Evolutionary conservation across 257 asterid species (phyloP), one percentile per base, ranked within the genome.

Genomic region (Hygrophila difformis): DNA sequence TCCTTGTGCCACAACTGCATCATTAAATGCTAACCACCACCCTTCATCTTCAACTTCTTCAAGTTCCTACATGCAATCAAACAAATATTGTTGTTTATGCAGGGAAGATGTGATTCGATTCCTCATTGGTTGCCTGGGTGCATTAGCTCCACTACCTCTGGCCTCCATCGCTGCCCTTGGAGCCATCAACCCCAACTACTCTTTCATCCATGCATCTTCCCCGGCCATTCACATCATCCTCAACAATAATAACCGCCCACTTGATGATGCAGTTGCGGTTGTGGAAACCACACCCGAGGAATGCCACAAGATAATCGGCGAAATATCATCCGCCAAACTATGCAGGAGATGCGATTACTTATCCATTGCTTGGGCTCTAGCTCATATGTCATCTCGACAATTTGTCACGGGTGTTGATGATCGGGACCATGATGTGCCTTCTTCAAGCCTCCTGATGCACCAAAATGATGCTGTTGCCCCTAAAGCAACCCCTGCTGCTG

Each of bases 51-150:
- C 87, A n/a, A 44, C 92, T 1, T 9, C 37, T 10, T 33, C 37
- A 9, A 33, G 12, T 5, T 33, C 37, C 20, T 26, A 39, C 20
- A 20, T 13, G 35, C 80, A 53, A 16, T n/a, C n/a, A n/a, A 73
- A 79, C 73, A 91, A 80, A 51, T 82, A 60, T 50, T 83, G 93
- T 77, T 86, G 96, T 45, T 82, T 91, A 45, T 85, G 96, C 0
- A 67, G 98, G 53, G 96, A 91, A 71, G 98, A 91, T 42, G 67
- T 91, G 48, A 78, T 91, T n/a, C 96, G 96, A 13, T 91, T 91
- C 72, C 73, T 91, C 51, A 86, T 91, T 22, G 88, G 94, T 23
- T 91, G 96, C 74, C 93, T 91, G 12, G 98, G 98, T 15, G 98
- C 96, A 57, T 76, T 91, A 21, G 98, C 98, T 44, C 98, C 98